These are phyloP conservation scores for Hanseniaspora lachancei DNA, from an alignment of 805 yeast species.

Conservation along the genomic window DNA sequence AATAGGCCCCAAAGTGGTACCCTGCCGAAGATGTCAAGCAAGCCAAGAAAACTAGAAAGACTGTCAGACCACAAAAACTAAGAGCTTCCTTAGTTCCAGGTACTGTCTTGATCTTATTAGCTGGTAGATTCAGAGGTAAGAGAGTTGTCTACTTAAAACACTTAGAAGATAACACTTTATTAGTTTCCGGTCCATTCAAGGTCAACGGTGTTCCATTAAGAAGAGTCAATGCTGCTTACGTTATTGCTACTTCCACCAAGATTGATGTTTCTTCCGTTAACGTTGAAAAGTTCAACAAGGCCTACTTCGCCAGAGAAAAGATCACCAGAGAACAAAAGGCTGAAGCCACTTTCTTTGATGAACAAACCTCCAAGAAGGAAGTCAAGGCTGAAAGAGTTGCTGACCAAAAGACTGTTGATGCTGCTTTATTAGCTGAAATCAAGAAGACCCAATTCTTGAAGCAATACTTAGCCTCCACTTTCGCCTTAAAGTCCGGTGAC, in stretches of 20 bases:
- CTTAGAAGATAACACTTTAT: slow-evolving; percentile 93
- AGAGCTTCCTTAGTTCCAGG: slow-evolving; percentile 96
- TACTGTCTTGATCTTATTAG: slow-evolving; percentile 89
- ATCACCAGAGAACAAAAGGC: slow-evolving; percentile 67
- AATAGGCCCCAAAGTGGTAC: slow-evolving; percentile 80
- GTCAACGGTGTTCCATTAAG: slow-evolving; percentile 99
- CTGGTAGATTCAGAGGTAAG: slow-evolving; percentile 99
- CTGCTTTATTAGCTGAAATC: slow-evolving; percentile 82
- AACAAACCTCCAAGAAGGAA: slow-evolving; percentile 63
- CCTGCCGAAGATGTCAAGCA: slow-evolving; percentile 83
- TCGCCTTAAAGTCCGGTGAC: slow-evolving; percentile 97
- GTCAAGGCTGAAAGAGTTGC: slow-evolving; percentile 86
- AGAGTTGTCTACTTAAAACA: slow-evolving; percentile 96
- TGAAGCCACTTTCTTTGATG: slow-evolving; percentile 85
- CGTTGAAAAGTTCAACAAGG: slow-evolving; percentile 81
- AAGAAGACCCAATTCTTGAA: slow-evolving; percentile 94
- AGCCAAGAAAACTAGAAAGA: slow-evolving; percentile 80
- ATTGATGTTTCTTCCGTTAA: slow-evolving; percentile 68
- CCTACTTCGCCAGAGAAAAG: slow-evolving; percentile 95
- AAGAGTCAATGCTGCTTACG: slow-evolving; percentile 97
- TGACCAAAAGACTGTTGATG: slow-evolving; percentile 93
- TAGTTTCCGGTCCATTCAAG: slow-evolving; percentile 98
- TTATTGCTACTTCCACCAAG: slow-evolving; percentile 94
- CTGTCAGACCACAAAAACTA: slow-evolving; percentile 84
- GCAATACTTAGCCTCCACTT: slow-evolving; percentile 89